Evolutionary conservation across 768 basidiomycete genomes (phyloP).

Genomic region (Agaricus bisporus): DNA sequence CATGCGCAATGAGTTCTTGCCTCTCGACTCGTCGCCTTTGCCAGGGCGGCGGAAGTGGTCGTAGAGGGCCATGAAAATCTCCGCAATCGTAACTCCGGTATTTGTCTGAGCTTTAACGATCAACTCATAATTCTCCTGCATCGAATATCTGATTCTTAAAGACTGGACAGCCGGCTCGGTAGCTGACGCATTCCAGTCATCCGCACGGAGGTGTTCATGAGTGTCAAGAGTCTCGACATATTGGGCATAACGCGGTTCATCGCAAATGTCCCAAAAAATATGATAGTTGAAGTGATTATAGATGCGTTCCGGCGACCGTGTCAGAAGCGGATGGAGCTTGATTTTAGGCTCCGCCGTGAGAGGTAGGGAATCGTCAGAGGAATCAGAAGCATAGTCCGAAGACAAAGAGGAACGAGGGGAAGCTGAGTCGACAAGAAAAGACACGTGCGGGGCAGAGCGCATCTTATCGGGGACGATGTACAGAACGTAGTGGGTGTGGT

Average conservation of each 20-base stretch:
- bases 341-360: conserved; percentile 20
- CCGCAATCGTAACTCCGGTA: conserved; percentile 43
- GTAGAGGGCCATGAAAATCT: conserved; percentile 45
- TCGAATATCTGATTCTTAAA: conserved; percentile 38
- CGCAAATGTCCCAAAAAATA: conserved; percentile 46
- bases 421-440: neutral
- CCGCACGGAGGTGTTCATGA: conserved; percentile 13
- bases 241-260: conserved; percentile 26
- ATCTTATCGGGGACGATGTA: neutral
- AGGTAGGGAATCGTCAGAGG: neutral
- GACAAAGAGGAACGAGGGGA: neutral
- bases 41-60: conserved; percentile 20
- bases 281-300: conserved; percentile 12
- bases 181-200: conserved; percentile 25
- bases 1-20: conserved; percentile 33
- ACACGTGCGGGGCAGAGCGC: neutral
- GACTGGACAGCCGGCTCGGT: conserved; percentile 33
- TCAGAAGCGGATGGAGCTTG: conserved; percentile 29
- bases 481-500: too few species aligned
- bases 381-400: neutral
- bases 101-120: conserved; percentile 5
- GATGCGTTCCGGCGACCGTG: conserved; percentile 4
- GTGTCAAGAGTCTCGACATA: conserved; percentile 19
- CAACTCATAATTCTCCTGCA: neutral
- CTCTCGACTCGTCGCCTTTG: conserved; percentile 29